phyloP scores from a whole-genome alignment of 148 eudicot species.

The Camellia lanceoleosa region DNA sequence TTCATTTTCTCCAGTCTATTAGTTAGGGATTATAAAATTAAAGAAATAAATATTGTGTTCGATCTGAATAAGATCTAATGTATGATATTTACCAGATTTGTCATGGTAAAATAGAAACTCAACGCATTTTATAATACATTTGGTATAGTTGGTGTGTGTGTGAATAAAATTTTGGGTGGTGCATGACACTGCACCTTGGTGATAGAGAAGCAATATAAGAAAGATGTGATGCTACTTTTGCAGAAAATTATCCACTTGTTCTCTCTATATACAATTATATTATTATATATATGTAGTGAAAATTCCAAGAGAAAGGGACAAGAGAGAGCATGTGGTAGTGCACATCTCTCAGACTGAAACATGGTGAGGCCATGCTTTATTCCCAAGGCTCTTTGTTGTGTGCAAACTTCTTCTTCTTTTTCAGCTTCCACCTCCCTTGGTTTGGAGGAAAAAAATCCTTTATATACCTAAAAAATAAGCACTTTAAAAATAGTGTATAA shows the following conservation, averaged over 20 bases:
- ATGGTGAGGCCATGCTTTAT: conserved; percentile 30
- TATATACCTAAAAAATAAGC: no score
- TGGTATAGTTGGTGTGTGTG: no score
- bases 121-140: no score
- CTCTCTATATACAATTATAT: not conserved
- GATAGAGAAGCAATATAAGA: not conserved
- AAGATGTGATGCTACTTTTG: not conserved
- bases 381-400: conserved; percentile 20
- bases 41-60: no score
- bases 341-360: conserved; percentile 6
- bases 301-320: conserved; percentile 44
- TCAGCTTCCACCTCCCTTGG: conserved; percentile 11
- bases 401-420: not conserved
- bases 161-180: not conserved
- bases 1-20: no score
- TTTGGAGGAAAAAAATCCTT: conserved; percentile 11
- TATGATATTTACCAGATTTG: no score
- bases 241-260: not conserved
- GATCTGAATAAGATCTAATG: not conserved
- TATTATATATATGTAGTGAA: conserved; percentile 13
- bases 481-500: no score
- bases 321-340: conserved; percentile 39
- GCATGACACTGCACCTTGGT: not conserved
- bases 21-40: no score
- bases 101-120: no score